Conservation (phyloP, 805 yeast genomes). For the Candida stauntonica region DNA sequence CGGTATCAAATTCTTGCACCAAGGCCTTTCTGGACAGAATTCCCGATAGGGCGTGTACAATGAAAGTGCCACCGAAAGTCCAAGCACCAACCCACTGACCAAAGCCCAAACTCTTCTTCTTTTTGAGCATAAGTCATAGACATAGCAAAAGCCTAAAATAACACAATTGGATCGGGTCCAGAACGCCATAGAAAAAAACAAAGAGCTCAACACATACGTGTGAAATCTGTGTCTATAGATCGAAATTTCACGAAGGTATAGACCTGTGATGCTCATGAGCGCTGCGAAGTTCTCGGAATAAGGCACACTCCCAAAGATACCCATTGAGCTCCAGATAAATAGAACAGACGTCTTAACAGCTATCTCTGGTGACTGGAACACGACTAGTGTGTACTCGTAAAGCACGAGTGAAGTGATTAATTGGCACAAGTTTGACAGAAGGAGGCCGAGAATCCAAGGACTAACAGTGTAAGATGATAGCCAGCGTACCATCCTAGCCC, state of each 20-base stretch:
- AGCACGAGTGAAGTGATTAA: slow-evolving; percentile 43
- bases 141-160: slow-evolving; percentile 62
- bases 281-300: slow-evolving; percentile 78
- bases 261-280: slow-evolving; percentile 51
- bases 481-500: slow-evolving; percentile 53
- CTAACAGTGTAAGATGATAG: slow-evolving; percentile 12
- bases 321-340: slow-evolving; percentile 69
- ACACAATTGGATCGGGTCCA: slow-evolving; percentile 74
- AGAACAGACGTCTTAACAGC: slow-evolving; percentile 39
- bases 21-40: slow-evolving; percentile 67
- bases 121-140: slow-evolving; percentile 46
- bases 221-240: not conserved
- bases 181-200: slow-evolving; percentile 50
- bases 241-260: slow-evolving; percentile 37
- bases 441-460: slow-evolving; percentile 43
- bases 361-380: slow-evolving; percentile 25
- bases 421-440: slow-evolving; percentile 51
- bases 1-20: slow-evolving; percentile 64
- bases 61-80: slow-evolving; percentile 39
- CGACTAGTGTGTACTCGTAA: slow-evolving; percentile 41
- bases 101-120: slow-evolving; percentile 29
- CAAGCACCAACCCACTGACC: slow-evolving; percentile 54
- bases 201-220: slow-evolving; percentile 17
- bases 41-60: slow-evolving; percentile 49
- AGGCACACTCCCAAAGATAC: slow-evolving; percentile 67